Conservation (phyloP, 495 filamentous ascomycete genomes). For the Mycothermus thermophilus region DNA sequence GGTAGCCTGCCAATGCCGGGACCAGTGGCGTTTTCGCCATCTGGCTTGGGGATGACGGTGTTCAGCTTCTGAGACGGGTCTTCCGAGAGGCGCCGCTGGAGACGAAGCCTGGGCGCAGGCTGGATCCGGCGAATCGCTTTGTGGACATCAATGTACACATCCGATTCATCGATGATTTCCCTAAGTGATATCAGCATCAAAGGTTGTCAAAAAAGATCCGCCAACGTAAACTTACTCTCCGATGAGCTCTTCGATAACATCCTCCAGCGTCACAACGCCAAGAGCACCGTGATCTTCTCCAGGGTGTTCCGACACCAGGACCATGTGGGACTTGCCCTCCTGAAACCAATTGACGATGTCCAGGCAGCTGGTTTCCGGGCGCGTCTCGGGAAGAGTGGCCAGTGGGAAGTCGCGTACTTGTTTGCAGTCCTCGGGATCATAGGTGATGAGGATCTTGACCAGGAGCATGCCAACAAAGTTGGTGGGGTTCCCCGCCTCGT, state of each 20-base stretch:
- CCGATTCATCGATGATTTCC: conserved; percentile 73
- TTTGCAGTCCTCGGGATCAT: conserved; percentile 85
- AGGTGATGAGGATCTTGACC: conserved; percentile 96
- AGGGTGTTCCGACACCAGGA: conserved; percentile 80
- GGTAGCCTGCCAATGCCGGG: background rate
- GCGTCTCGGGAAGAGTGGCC: conserved; percentile 87
- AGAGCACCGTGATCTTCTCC: conserved; percentile 79
- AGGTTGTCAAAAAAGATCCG: no score
- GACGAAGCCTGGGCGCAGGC: conserved; percentile 25
- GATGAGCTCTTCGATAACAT: conserved; percentile 96
- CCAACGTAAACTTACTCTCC: conserved; percentile 65
- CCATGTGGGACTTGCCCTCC: conserved; percentile 98
- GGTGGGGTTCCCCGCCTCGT: conserved; percentile 63
- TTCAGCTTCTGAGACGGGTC: conserved; percentile 5
- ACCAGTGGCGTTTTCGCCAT: background rate
- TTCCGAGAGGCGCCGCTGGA: conserved; percentile 14
- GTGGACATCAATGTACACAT: conserved; percentile 92
- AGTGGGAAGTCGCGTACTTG: conserved; percentile 78
- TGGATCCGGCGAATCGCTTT: conserved; percentile 72
- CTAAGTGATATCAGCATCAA: conserved; percentile 20
- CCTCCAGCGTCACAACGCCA: conserved; percentile 89
- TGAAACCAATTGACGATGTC: conserved; percentile 99
- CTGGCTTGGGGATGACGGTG: conserved; percentile 7
- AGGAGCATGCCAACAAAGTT: conserved; percentile 97
- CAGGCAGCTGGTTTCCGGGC: conserved; percentile 85